phyloP scores from a whole-genome alignment of 495 filamentous ascomycete species.

The Chaetomidium leptoderma region DNA sequence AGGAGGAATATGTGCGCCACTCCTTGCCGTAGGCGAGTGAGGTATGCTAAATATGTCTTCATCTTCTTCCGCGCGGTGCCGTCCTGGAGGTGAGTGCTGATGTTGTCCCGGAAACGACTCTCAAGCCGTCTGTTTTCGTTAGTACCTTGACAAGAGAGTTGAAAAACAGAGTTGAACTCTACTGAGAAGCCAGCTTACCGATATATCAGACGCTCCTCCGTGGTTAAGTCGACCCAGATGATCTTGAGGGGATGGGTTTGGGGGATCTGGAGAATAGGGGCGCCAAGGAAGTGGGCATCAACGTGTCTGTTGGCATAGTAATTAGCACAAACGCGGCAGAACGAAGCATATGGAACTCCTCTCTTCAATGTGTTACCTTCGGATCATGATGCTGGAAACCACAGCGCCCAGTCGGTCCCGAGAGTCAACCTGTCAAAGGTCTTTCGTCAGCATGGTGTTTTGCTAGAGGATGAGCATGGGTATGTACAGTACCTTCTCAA shows the following conservation, averaged over 20 bases:
- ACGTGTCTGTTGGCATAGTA: background rate
- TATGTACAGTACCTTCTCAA: background rate
- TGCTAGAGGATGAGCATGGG: too few species aligned
- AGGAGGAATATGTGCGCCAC: background rate
- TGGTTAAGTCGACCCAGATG: background rate
- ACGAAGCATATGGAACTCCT: background rate
- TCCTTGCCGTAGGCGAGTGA: background rate
- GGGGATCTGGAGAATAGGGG: slow-evolving; percentile 2
- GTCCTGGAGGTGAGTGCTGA: background rate
- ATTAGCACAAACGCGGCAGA: background rate
- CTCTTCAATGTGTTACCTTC: background rate
- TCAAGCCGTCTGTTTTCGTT: background rate
- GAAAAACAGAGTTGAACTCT: too few species aligned
- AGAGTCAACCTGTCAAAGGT: background rate
- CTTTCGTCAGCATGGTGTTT: background rate
- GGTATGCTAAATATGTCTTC: background rate
- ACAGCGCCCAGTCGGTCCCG: background rate
- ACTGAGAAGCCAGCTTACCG: background rate
- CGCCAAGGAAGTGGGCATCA: background rate
- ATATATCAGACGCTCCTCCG: slow-evolving; percentile 3
- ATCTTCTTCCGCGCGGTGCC: background rate
- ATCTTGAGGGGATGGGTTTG: background rate
- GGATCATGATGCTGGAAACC: slow-evolving; percentile 5
- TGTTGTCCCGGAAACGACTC: background rate
- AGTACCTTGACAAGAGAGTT: background rate